Evolutionary conservation across 1,284 basidiomycete species (phyloP).

Genomic region (Cutaneotrichosporon sp.): DNA sequence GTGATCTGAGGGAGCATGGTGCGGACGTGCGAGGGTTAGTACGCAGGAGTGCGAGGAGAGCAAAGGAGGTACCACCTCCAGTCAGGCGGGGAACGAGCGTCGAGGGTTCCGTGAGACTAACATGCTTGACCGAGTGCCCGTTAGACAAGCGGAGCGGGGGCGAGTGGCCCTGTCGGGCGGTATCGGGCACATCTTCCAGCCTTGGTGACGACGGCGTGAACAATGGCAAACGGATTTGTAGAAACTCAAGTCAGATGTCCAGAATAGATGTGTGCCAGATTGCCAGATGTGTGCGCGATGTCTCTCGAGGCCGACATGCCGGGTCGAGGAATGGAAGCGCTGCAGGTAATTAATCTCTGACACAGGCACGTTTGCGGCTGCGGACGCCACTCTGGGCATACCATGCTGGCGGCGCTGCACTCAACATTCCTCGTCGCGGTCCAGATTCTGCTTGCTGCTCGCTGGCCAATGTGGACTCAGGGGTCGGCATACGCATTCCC

Average conservation of each 20-base stretch:
- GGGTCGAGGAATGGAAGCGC: neutral
- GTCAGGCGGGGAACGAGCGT: too few species aligned
- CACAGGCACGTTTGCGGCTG: neutral
- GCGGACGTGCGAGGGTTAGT: too few species aligned
- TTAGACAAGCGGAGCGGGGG: too few species aligned
- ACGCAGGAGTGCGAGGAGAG: too few species aligned
- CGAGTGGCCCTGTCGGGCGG: too few species aligned
- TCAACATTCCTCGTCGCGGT: neutral
- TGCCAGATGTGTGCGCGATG: neutral
- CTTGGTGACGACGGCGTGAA: neutral
- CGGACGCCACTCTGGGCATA: neutral
- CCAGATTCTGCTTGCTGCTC: neutral
- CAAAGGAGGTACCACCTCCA: too few species aligned
- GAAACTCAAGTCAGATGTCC: neutral
- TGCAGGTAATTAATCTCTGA: neutral
- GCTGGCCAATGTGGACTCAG: neutral
- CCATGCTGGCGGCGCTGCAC: neutral
- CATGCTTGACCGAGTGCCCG: neutral
- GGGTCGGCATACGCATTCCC: neutral
- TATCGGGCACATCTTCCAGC: too few species aligned
- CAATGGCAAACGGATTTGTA: too few species aligned
- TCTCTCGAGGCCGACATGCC: neutral
- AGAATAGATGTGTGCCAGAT: neutral
- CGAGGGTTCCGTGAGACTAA: neutral
- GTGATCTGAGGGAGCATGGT: neutral